Conservation (phyloP, 257 asterid species). For the Penstemon barbatus region DNA sequence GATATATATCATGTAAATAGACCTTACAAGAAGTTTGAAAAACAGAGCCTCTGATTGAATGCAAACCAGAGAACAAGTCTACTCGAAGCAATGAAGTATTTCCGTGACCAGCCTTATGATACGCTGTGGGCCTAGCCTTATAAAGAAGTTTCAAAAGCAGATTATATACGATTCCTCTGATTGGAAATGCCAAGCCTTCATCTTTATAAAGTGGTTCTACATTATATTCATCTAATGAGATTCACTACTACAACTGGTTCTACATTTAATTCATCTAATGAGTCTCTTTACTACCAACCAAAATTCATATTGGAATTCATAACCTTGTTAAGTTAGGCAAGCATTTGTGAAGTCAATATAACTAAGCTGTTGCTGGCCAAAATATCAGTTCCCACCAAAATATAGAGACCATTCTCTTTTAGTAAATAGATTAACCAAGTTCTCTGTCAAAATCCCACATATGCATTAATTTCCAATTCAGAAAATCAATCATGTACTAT, state of each 20-base stretch:
- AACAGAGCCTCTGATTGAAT: too few relatives aligned
- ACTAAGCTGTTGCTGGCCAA: background rate
- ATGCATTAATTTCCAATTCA: slow-evolving; percentile 2
- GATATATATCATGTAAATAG: background rate
- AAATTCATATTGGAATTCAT: background rate
- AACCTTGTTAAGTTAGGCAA: background rate
- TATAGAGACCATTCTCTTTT: slow-evolving; percentile 3
- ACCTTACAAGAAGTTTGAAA: too few relatives aligned
- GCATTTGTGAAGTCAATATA: background rate
- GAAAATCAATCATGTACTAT: too few relatives aligned
- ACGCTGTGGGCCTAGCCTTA: background rate
- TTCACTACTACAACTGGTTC: background rate
- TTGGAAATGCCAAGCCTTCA: slow-evolving; percentile 10
- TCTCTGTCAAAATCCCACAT: background rate
- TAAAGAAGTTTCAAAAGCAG: background rate
- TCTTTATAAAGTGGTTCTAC: background rate
- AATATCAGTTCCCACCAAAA: slow-evolving; percentile 9
- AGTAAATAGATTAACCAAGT: background rate
- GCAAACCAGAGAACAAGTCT: background rate
- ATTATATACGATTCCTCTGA: background rate
- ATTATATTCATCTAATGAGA: slow-evolving; percentile 7
- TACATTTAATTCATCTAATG: slow-evolving; percentile 1
- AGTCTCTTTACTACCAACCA: background rate
- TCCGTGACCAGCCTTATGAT: background rate
- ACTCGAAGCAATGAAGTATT: slow-evolving; percentile 4